Conservation (phyloP, 169 alveolate genomes). For the Amoebophrya sp. region DNA sequence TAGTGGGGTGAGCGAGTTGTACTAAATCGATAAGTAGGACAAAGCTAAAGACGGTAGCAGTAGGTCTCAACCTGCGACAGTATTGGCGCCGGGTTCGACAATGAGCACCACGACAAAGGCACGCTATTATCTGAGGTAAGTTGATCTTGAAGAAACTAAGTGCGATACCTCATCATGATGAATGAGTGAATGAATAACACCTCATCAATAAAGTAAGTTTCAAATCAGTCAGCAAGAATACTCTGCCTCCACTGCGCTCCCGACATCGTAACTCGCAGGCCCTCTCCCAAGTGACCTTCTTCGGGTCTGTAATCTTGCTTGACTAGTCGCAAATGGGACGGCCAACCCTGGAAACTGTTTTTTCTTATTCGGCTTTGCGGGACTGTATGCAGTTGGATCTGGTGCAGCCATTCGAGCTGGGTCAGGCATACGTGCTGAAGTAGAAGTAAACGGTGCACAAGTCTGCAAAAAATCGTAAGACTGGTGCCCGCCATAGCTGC, state of each 20-base stretch:
- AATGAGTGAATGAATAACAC: too few species aligned
- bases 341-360: neutral
- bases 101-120: too few species aligned
- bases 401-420: neutral
- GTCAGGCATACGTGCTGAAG: neutral
- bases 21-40: too few species aligned
- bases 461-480: neutral
- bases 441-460: neutral
- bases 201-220: too few species aligned
- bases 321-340: neutral
- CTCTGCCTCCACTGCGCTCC: neutral
- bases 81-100: too few species aligned
- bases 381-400: neutral
- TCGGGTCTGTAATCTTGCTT: neutral
- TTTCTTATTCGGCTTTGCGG: neutral
- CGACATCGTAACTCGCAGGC: neutral
- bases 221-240: too few species aligned
- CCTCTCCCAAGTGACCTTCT: neutral
- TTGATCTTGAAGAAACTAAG: too few species aligned
- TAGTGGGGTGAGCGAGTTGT: too few species aligned
- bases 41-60: too few species aligned
- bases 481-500: neutral
- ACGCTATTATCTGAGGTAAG: too few species aligned
- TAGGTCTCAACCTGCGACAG: too few species aligned
- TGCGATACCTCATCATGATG: too few species aligned